These are phyloP conservation scores for Kwoniella pini DNA, from an alignment of 768 basidiomycete species.

Conservation along the genomic window DNA sequence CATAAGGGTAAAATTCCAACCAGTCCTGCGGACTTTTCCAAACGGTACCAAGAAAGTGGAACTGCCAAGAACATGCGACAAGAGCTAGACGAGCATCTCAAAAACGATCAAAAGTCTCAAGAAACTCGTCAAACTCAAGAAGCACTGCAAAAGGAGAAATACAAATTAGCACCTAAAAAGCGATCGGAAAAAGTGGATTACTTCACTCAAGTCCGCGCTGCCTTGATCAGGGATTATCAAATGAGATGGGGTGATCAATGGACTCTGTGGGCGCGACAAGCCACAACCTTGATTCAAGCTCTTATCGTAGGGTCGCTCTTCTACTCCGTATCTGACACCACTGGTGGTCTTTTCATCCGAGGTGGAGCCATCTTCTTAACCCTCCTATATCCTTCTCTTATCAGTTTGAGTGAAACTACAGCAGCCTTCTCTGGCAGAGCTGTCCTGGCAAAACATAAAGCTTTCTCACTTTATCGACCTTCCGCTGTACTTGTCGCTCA, in stretches of 20 bases:
- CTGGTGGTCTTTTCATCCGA: slow-evolving; percentile 70
- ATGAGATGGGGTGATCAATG: slow-evolving; percentile 49
- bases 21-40: slow-evolving; percentile 40
- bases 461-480: slow-evolving; percentile 48
- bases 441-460: slow-evolving; percentile 51
- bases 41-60: slow-evolving; percentile 31
- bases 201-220: slow-evolving; percentile 37
- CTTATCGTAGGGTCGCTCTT: slow-evolving; percentile 68
- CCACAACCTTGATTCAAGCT: slow-evolving; percentile 56
- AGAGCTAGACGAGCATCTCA: slow-evolving; percentile 40
- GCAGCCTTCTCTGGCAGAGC: slow-evolving; percentile 50
- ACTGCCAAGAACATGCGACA: slow-evolving; percentile 37
- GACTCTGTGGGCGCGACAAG: slow-evolving; percentile 46
- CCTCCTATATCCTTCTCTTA: slow-evolving; percentile 52
- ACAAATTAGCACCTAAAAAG: slow-evolving; percentile 30
- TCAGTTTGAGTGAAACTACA: slow-evolving; percentile 45
- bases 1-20: slow-evolving; percentile 55
- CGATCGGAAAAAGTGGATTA: slow-evolving; percentile 37
- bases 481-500: slow-evolving; percentile 57
- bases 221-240: slow-evolving; percentile 43
- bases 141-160: slow-evolving; percentile 32
- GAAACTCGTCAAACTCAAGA: slow-evolving; percentile 31
- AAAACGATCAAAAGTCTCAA: slow-evolving; percentile 4
- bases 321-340: slow-evolving; percentile 61
- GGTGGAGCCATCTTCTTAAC: slow-evolving; percentile 78